These are phyloP conservation scores for Cordyceps sp. DNA, from an alignment of 2,329 filamentous ascomycete genomes.

Conservation along the genomic window DNA sequence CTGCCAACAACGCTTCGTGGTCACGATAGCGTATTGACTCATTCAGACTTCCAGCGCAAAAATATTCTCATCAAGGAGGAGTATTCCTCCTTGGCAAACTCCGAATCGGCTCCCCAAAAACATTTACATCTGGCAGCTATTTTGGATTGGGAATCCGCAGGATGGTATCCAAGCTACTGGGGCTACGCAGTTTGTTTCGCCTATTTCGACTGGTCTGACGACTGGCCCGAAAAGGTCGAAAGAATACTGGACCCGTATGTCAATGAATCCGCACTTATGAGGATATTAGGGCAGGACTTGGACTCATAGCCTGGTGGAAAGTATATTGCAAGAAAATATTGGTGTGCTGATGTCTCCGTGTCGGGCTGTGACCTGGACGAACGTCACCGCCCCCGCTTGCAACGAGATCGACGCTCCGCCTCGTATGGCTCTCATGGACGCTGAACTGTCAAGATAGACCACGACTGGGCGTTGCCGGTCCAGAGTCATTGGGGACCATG, in stretches of 20 bases:
- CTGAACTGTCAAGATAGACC: too few relatives aligned
- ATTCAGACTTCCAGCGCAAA: conserved; percentile 1
- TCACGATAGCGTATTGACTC: conserved; percentile 1
- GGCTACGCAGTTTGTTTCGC: conserved; percentile 2
- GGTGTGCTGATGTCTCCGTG: too few relatives aligned
- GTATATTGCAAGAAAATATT: too few relatives aligned
- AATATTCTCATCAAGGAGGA: conserved; percentile 1
- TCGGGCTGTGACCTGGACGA: too few relatives aligned
- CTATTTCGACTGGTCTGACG: conserved; percentile 2
- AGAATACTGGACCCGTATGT: conserved; percentile 1
- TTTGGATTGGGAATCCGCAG: conserved; percentile 3
- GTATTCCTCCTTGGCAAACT: not conserved
- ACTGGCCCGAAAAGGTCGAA: conserved; percentile 3
- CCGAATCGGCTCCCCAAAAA: not conserved
- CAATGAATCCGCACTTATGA: conserved; percentile 1
- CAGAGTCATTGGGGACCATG: too few relatives aligned
- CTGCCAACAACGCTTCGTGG: not conserved
- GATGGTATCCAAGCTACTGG: conserved; percentile 3
- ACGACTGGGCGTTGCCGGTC: too few relatives aligned
- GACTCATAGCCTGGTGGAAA: not conserved
- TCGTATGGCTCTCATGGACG: too few relatives aligned
- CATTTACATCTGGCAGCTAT: not conserved
- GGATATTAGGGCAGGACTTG: conserved; percentile 1
- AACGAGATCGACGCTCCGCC: too few relatives aligned
- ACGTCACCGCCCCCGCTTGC: too few relatives aligned